These are phyloP conservation scores for Dryadomyces quercivorus DNA, from an alignment of 2,329 filamentous ascomycete species.

Conservation along the genomic window DNA sequence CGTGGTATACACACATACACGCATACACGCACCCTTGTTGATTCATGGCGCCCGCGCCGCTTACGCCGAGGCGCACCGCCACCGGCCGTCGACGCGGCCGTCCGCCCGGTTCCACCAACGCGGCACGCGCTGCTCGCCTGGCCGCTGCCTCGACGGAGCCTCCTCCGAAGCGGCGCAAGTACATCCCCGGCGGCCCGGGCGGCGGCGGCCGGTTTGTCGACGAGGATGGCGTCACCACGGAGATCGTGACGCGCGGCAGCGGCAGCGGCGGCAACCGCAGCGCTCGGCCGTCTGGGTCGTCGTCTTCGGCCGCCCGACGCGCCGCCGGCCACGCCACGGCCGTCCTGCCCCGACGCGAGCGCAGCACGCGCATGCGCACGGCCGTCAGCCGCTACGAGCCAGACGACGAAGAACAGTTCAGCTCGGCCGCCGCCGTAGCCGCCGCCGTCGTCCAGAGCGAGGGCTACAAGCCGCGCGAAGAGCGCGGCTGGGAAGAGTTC, in stretches of 20 bases:
- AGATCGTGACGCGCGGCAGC: conserved; percentile 7
- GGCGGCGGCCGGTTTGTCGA: conserved; percentile 79
- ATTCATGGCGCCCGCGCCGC: conserved; percentile 20
- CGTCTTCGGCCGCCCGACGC: conserved; percentile 32
- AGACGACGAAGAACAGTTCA: conserved; percentile 56
- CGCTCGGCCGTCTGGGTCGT: conserved; percentile 17
- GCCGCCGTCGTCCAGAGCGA: conserved; percentile 83
- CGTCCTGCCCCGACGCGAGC: conserved; percentile 41
- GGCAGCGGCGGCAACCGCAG: background rate
- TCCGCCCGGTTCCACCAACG: conserved; percentile 21
- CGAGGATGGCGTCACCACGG: conserved; percentile 39
- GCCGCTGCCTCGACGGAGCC: conserved; percentile 39
- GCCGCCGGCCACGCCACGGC: conserved; percentile 26
- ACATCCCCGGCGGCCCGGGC: conserved; percentile 76
- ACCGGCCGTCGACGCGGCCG: conserved; percentile 34
- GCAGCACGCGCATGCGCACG: conserved; percentile 42
- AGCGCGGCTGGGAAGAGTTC: conserved; percentile 95
- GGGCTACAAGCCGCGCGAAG: conserved; percentile 93
- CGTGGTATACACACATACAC: background rate
- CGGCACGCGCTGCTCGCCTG: conserved; percentile 22
- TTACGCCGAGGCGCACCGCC: conserved; percentile 28
- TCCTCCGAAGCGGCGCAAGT: conserved; percentile 59
- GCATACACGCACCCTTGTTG: background rate
- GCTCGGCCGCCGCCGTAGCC: conserved; percentile 78
- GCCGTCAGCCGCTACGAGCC: conserved; percentile 36